phyloP scores from a whole-genome alignment of 2,329 filamentous ascomycete species.

The Zelopaecilomyces penicillatus region DNA sequence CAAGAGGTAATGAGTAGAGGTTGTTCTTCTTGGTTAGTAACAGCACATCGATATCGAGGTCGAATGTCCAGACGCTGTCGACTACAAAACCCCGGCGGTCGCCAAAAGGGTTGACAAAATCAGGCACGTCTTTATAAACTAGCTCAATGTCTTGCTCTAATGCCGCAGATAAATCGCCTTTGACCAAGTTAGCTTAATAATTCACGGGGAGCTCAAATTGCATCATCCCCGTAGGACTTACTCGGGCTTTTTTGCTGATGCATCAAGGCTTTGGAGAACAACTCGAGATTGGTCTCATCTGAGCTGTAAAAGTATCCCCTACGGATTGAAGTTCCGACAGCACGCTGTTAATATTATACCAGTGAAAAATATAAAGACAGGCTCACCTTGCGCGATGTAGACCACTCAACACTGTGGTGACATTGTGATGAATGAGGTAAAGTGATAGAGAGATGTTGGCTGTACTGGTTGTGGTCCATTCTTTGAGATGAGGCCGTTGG shows the following conservation, averaged over 20 bases:
- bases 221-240: conserved; percentile 5
- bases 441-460: conserved; percentile 5
- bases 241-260: conserved; percentile 9
- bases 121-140: conserved; percentile 10
- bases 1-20: conserved; percentile 6
- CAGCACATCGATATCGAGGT: conserved; percentile 10
- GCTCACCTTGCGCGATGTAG: conserved; percentile 9
- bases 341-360: conserved; percentile 8
- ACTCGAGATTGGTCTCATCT: conserved; percentile 8
- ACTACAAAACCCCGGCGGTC: conserved; percentile 10
- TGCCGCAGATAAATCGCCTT: conserved; percentile 6
- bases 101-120: conserved; percentile 14
- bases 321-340: conserved; percentile 6
- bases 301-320: conserved; percentile 5
- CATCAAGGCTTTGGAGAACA: conserved; percentile 7
- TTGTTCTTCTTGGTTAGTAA: conserved; percentile 10
- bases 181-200: conserved; percentile 1
- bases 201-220: background rate
- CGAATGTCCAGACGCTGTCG: conserved; percentile 13
- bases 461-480: no score
- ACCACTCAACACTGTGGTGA: conserved; percentile 9
- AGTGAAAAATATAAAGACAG: conserved; percentile 1
- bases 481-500: no score
- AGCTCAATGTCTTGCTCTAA: conserved; percentile 5
- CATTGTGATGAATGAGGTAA: conserved; percentile 6